These are phyloP conservation scores for Musa acuminata DNA, from an alignment of 176 grass and related monocot genomes.

Conservation along the genomic window DNA sequence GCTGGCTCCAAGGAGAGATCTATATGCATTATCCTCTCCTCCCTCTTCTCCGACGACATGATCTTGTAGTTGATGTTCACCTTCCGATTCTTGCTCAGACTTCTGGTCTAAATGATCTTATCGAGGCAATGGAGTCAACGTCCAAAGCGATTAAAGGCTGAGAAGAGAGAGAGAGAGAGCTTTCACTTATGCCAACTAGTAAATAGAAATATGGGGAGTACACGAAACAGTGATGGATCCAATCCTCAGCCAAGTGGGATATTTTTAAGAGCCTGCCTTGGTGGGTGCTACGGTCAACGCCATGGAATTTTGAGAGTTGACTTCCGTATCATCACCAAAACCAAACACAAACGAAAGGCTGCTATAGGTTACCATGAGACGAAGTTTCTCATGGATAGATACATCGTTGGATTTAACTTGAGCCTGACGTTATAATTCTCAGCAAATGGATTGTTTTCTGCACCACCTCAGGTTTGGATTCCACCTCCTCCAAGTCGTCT, in stretches of 20 bases:
- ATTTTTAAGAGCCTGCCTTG: neutral
- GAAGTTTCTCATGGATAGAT: no score
- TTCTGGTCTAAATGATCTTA: slow-evolving; percentile 41
- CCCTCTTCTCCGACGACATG: slow-evolving; percentile 24
- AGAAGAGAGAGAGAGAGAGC: slow-evolving; percentile 26
- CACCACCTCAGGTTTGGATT: no score
- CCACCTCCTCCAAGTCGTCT: neutral
- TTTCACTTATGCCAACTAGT: no score
- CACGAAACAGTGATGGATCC: neutral
- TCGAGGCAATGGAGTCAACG: slow-evolving; percentile 86
- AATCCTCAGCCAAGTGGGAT: neutral
- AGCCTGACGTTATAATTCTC: neutral
- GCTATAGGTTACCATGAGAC: neutral
- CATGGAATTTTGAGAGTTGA: neutral
- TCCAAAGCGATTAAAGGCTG: slow-evolving; percentile 41
- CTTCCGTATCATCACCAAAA: neutral
- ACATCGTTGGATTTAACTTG: neutral
- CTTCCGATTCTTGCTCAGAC: neutral
- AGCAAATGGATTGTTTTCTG: no score
- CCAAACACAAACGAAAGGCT: neutral
- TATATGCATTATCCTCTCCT: slow-evolving; percentile 35
- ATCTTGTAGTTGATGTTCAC: slow-evolving; percentile 1
- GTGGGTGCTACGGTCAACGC: neutral
- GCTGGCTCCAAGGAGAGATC: slow-evolving; percentile 57
- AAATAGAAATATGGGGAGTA: neutral